phyloP scores from a whole-genome alignment of 202 grass and related monocot genomes.

The Schoenoplectus tabernaemontani region DNA sequence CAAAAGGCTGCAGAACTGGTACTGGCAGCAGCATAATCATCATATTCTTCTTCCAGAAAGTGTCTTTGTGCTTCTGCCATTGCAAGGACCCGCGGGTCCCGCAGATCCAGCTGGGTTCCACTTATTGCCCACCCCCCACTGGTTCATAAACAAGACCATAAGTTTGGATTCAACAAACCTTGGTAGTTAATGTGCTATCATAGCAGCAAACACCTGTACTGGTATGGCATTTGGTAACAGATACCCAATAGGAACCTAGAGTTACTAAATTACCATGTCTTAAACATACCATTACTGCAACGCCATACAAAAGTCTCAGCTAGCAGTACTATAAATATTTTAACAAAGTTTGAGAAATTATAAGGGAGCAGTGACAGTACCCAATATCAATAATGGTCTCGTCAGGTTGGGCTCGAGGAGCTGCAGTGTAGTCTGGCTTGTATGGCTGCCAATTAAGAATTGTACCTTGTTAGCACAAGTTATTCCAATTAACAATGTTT shows the following conservation, averaged over 20 bases:
- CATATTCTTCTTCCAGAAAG: constrained; percentile 69
- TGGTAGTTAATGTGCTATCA: neutral
- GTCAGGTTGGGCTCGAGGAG: constrained; percentile 42
- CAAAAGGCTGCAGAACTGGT: constrained; percentile 73
- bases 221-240: neutral
- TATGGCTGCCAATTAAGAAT: constrained; percentile 46
- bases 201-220: neutral
- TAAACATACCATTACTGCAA: neutral
- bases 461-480: constrained; percentile 24
- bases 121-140: constrained; percentile 86
- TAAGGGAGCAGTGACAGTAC: constrained; percentile 24
- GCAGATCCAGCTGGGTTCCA: constrained; percentile 57
- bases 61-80: constrained; percentile 62
- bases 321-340: neutral
- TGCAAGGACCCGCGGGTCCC: constrained; percentile 65
- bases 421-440: constrained; percentile 69
- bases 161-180: constrained; percentile 8
- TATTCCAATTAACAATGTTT: constrained; percentile 22
- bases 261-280: neutral
- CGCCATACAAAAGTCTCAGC: neutral
- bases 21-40: constrained; percentile 61
- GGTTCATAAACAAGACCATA: neutral
- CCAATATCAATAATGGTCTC: constrained; percentile 84
- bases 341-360: constrained; percentile 1
- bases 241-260: neutral